Base-by-base conservation (phyloP, 371 early-diverging fungal genomes). In the Phascolomyces articulosus region DNA sequence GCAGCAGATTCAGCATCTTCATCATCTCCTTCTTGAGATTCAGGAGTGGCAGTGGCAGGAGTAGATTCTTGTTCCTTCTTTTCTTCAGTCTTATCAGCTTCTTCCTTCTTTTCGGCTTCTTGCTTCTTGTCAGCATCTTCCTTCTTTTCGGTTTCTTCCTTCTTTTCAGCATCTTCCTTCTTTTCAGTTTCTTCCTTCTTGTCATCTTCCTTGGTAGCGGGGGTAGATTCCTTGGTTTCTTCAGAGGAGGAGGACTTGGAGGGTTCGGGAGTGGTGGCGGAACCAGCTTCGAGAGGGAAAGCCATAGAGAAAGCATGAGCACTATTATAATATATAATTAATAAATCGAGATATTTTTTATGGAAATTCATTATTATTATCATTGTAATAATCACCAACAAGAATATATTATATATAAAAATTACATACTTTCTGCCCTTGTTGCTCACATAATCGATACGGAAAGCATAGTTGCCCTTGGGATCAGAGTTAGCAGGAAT, bases 1-100 rank as follows among this genome's bases (percentile, higher is more conserved):
- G 69, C 67, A 40, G 48, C 29, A 56, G 29, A 53, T 53, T 55
- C 56, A 44, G n/a, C n/a, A n/a, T 58, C 47, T n/a, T 68, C 41
- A 29, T 55, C 26, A 44, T 63, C 47, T 41, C 58, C 47, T 21
- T 70, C 41, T 31, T 55, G 27, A 55, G 64, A 34, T 28, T 70
- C 40, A 53, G 64, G 13, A 9, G 69, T 38, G n/a, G 64, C 21
- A 49, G 59, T 24, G 23, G 65, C 11, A 47, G 66, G 55, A 31
- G 55, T 13, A 26, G 34, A 21, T 16, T 57, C 57, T 23, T 24
- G 23, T 51, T 51, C 23, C 26, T 57, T 21, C 23, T 57, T 57
- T 9, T 57, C 29, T 20, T 55, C 0, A 16, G 20, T 26, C 16
- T 55, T 20, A 2, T 55, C n/a, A 3, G 6, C 26, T 16, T 56